These are phyloP conservation scores for Apiotrichum domesticum DNA, from an alignment of 1,284 basidiomycete species.

Conservation along the genomic window DNA sequence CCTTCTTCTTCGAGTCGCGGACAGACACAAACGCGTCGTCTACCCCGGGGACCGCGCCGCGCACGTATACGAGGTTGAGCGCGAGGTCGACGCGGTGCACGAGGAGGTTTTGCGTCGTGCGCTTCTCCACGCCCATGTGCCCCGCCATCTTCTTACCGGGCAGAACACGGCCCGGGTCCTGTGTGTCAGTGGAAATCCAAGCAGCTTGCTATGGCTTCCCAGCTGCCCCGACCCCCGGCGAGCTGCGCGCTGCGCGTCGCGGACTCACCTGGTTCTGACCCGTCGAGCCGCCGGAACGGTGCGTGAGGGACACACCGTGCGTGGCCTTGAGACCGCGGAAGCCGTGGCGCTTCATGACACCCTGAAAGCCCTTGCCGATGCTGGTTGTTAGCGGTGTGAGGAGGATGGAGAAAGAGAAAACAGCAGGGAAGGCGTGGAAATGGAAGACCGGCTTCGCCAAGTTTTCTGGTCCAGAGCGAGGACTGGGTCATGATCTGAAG, in stretches of 20 bases:
- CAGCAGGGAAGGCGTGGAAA: no score
- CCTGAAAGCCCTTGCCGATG: slow-evolving; percentile 94
- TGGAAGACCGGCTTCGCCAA: no score
- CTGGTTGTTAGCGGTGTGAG: slow-evolving; percentile 47
- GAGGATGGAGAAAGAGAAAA: no score
- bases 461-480: no score
- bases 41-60: slow-evolving; percentile 54
- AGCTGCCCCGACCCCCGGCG: no score
- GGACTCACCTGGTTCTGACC: slow-evolving; percentile 81
- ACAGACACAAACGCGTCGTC: slow-evolving; percentile 58
- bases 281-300: slow-evolving; percentile 87
- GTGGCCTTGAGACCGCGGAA: slow-evolving; percentile 88
- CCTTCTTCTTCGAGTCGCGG: slow-evolving; percentile 78
- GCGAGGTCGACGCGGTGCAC: slow-evolving; percentile 82
- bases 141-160: slow-evolving; percentile 99
- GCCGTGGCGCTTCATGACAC: slow-evolving; percentile 94
- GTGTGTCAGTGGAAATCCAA: background rate
- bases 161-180: slow-evolving; percentile 91
- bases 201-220: no score
- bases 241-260: background rate
- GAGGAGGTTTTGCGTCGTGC: slow-evolving; percentile 80
- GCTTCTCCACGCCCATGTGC: slow-evolving; percentile 75
- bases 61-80: slow-evolving; percentile 81
- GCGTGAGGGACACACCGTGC: slow-evolving; percentile 94
- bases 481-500: no score